Conservation (phyloP, 129 eudicot species). For the Flaveria brownii region DNA sequence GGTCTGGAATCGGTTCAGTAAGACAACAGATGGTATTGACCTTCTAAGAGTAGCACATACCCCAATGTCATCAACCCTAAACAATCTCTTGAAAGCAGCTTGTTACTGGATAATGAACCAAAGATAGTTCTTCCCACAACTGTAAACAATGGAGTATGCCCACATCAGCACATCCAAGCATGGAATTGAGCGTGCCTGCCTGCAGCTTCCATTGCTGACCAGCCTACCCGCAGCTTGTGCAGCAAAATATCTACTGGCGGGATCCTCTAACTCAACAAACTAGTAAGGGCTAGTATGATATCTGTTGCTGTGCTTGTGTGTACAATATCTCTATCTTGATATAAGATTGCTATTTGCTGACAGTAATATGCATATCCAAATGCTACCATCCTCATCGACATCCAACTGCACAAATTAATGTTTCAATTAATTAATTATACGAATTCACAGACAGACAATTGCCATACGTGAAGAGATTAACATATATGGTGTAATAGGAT, state of each 20-base stretch:
- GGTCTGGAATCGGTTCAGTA: slow-evolving; percentile 89
- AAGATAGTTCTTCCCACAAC: slow-evolving; percentile 67
- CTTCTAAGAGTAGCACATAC: slow-evolving; percentile 55
- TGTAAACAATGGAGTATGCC: slow-evolving; percentile 64
- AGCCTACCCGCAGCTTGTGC: slow-evolving; percentile 87
- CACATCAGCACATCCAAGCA: slow-evolving; percentile 81
- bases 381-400: slow-evolving; percentile 63
- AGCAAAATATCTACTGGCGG: slow-evolving; percentile 79
- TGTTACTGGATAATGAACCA: slow-evolving; percentile 78
- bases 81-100: slow-evolving; percentile 82
- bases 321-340: slow-evolving; percentile 80
- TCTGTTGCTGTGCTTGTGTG: slow-evolving; percentile 71
- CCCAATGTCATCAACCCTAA: slow-evolving; percentile 87
- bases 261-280: slow-evolving; percentile 71
- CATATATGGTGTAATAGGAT: neutral
- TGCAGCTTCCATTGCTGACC: slow-evolving; percentile 82
- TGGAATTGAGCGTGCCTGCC: slow-evolving; percentile 62
- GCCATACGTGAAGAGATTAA: neutral
- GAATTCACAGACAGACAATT: neutral
- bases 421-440: neutral
- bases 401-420: slow-evolving; percentile 46
- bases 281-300: slow-evolving; percentile 71
- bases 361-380: slow-evolving; percentile 73
- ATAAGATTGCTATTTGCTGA: slow-evolving; percentile 50
- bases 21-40: slow-evolving; percentile 85